A percentile compares a stretch with the other conserved stretches of the same genome.
phyloP scores from a whole-genome alignment of 169 alveolate species.

The Cryptosporidium tyzzeri region DNA sequence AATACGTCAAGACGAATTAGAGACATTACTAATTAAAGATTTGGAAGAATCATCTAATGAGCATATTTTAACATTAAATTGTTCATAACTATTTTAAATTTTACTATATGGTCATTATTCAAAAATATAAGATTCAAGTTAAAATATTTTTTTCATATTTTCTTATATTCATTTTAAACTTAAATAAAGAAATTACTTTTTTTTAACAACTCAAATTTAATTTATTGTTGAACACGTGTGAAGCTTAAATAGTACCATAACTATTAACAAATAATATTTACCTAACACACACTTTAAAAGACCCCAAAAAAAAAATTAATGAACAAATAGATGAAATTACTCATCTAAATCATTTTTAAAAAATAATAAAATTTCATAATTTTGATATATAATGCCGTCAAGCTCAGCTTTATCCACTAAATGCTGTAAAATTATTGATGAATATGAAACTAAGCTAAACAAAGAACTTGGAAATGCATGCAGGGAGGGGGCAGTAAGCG shows the following conservation, averaged over 20 bases:
- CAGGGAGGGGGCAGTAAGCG: background rate
- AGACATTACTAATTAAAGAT: conserved; percentile 38
- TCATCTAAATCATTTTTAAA: background rate
- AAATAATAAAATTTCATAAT: background rate
- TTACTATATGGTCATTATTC: too few relatives aligned
- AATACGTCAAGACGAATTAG: conserved; percentile 40
- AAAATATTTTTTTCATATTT: too few relatives aligned
- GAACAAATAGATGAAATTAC: background rate
- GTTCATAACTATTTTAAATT: background rate
- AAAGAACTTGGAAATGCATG: conserved; percentile 1
- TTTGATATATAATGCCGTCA: background rate
- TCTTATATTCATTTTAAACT: background rate
- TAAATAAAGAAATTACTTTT: too few relatives aligned
- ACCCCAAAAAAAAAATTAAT: background rate
- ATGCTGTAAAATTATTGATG: conserved; percentile 48
- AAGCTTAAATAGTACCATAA: background rate
- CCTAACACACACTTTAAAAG: background rate
- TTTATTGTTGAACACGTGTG: background rate
- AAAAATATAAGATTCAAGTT: background rate
- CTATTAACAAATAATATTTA: background rate
- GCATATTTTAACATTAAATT: background rate
- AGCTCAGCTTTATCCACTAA: conserved; percentile 23
- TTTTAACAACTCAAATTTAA: too few relatives aligned
- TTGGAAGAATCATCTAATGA: conserved; percentile 22
- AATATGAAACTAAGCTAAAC: conserved; percentile 22